These are phyloP conservation scores for Alternaria panax DNA, from an alignment of 2,329 filamentous ascomycete species.

Conservation along the genomic window DNA sequence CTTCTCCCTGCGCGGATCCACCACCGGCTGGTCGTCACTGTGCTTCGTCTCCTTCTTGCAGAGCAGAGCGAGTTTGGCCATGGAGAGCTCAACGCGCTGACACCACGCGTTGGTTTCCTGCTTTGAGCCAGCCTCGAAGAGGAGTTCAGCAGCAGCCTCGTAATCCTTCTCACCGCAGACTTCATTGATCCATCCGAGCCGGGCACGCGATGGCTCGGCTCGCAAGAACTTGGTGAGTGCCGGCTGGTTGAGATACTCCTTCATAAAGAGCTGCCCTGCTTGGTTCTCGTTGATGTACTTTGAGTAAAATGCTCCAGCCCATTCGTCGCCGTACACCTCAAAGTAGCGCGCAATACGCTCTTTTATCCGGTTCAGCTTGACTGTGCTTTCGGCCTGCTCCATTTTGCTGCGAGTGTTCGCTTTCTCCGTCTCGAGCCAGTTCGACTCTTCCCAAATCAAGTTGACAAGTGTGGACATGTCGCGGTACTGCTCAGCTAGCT, in stretches of 20 bases:
- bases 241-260: constrained; percentile 71
- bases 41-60: constrained; percentile 57
- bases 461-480: constrained; percentile 70
- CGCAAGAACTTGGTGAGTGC: constrained; percentile 82
- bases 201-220: constrained; percentile 73
- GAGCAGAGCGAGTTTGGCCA: constrained; percentile 79
- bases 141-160: constrained; percentile 71
- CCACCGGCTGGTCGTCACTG: constrained; percentile 45
- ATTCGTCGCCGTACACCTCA: constrained; percentile 68
- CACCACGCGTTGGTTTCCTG: constrained; percentile 86
- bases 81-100: constrained; percentile 89
- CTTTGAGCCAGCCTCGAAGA: constrained; percentile 73
- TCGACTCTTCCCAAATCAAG: constrained; percentile 55
- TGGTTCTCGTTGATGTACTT: constrained; percentile 69
- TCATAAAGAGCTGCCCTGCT: constrained; percentile 63
- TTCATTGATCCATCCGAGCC: constrained; percentile 95
- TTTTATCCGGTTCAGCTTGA: constrained; percentile 55
- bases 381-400: constrained; percentile 43
- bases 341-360: constrained; percentile 62
- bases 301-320: constrained; percentile 80
- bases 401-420: constrained; percentile 43
- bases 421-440: constrained; percentile 48
- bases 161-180: constrained; percentile 79
- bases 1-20: constrained; percentile 26
- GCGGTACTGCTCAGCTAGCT: constrained; percentile 67